Evolutionary conservation across 768 basidiomycete genomes (phyloP).

Genomic region (Termitomyces sp.): DNA sequence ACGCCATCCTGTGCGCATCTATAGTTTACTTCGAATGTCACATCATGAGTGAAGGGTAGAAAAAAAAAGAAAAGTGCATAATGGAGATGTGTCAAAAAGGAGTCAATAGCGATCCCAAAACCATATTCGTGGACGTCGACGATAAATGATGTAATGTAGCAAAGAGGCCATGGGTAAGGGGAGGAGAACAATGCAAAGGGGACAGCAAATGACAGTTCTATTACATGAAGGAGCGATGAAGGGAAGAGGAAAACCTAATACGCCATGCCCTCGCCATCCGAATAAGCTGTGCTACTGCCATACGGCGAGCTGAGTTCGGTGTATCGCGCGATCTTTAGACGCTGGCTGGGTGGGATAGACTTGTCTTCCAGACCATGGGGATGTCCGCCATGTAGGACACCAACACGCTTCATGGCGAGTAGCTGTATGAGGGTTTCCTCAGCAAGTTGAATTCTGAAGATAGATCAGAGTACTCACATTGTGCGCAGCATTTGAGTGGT

Average conservation of each 20-base stretch:
- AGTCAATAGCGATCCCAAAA: background rate
- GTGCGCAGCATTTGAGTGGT: slow-evolving; percentile 85
- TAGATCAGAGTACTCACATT: slow-evolving; percentile 42
- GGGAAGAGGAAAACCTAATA: slow-evolving; percentile 7
- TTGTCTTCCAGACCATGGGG: slow-evolving; percentile 56
- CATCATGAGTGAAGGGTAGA: background rate
- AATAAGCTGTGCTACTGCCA: slow-evolving; percentile 49
- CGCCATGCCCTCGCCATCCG: slow-evolving; percentile 48
- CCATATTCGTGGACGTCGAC: background rate
- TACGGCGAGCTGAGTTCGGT: slow-evolving; percentile 50
- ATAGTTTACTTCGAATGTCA: background rate
- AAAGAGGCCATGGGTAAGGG: background rate
- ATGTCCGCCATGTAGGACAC: slow-evolving; percentile 54
- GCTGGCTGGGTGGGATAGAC: slow-evolving; percentile 66
- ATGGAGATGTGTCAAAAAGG: background rate
- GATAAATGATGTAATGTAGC: background rate
- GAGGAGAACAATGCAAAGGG: background rate
- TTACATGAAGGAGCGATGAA: background rate
- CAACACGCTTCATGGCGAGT: slow-evolving; percentile 63
- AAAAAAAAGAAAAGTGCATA: background rate
- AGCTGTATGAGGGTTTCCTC: slow-evolving; percentile 26
- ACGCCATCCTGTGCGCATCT: background rate
- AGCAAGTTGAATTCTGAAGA: background rate
- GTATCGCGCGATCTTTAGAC: slow-evolving; percentile 63
- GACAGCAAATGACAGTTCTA: background rate